A percentile compares a stretch with the other conserved stretches of the same genome.
Conservation (phyloP, 2,329 filamentous ascomycete species). For the Xylariaceae sp. region DNA sequence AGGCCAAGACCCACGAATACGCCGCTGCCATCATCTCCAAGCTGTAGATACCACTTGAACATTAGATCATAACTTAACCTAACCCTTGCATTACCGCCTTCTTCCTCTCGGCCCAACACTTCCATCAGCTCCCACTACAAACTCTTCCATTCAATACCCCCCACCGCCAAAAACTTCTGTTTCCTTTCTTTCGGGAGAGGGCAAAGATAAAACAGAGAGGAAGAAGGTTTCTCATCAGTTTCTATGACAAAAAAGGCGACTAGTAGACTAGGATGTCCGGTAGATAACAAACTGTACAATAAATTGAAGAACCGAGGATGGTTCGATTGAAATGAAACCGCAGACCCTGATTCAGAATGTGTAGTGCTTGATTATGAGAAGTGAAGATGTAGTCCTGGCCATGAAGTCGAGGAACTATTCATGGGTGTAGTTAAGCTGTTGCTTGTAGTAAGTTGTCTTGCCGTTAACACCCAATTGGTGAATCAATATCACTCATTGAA, state of each 20-base stretch:
- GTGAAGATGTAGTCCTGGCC: no score
- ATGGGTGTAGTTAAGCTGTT: no score
- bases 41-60: conserved; percentile 42
- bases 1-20: conserved; percentile 93
- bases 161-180: neutral
- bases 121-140: conserved; percentile 1
- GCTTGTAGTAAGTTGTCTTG: no score
- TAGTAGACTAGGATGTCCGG: neutral
- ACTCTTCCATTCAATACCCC: conserved; percentile 1
- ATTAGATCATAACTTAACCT: conserved; percentile 5
- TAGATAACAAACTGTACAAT: conserved; percentile 12
- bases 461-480: no score
- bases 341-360: no score
- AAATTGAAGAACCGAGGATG: conserved; percentile 3
- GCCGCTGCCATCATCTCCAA: conserved; percentile 80
- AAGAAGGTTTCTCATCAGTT: no score
- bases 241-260: no score
- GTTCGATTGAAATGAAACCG: conserved; percentile 1
- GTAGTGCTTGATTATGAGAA: no score
- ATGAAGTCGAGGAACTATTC: no score
- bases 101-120: conserved; percentile 2
- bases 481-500: no score
- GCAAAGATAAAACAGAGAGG: no score
- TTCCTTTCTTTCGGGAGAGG: no score
- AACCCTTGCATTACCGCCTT: conserved; percentile 9